Conservation (phyloP, 1,284 basidiomycete species). For the Boletus semigastroideus region DNA sequence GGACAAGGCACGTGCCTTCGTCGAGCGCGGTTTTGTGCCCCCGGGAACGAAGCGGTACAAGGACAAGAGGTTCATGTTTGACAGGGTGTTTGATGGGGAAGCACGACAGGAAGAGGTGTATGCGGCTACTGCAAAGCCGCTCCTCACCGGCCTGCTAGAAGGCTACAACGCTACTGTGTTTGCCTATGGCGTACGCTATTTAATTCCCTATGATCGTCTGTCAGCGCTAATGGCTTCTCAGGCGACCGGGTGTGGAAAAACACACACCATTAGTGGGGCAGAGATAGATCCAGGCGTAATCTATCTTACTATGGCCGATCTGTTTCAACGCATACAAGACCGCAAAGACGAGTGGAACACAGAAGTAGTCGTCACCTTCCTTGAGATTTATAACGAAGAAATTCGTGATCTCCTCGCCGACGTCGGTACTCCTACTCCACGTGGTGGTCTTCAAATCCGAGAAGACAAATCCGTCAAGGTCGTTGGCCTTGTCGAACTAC, state of each 20-base stretch:
- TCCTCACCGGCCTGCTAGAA: slow-evolving; percentile 81
- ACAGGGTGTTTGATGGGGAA: slow-evolving; percentile 82
- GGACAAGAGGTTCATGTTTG: slow-evolving; percentile 94
- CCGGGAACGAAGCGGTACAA: slow-evolving; percentile 89
- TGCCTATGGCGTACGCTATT: slow-evolving; percentile 85
- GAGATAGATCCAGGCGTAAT: slow-evolving; percentile 88
- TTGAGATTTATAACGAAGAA: slow-evolving; percentile 98
- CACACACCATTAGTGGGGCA: slow-evolving; percentile 94
- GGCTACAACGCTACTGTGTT: slow-evolving; percentile 98
- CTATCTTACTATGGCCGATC: slow-evolving; percentile 94
- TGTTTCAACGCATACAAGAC: slow-evolving; percentile 88
- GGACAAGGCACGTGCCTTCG: slow-evolving; percentile 71
- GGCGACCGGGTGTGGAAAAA: slow-evolving; percentile 98
- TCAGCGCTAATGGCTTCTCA: slow-evolving; percentile 36
- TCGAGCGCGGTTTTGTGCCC: slow-evolving; percentile 77
- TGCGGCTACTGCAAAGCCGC: slow-evolving; percentile 77
- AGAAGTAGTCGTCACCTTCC: slow-evolving; percentile 88
- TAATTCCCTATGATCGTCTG: slow-evolving; percentile 3
- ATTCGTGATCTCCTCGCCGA: slow-evolving; percentile 93
- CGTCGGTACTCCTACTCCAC: slow-evolving; percentile 58
- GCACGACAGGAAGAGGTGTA: slow-evolving; percentile 85
- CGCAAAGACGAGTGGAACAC: slow-evolving; percentile 78
- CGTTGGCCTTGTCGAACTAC: slow-evolving; percentile 76
- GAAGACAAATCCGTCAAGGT: slow-evolving; percentile 94
- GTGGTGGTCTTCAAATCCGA: slow-evolving; percentile 86